A percentile compares a stretch with the other conserved stretches of the same genome.
Conservation (phyloP, 257 asterid genomes). For the Przewalskia tangutica region DNA sequence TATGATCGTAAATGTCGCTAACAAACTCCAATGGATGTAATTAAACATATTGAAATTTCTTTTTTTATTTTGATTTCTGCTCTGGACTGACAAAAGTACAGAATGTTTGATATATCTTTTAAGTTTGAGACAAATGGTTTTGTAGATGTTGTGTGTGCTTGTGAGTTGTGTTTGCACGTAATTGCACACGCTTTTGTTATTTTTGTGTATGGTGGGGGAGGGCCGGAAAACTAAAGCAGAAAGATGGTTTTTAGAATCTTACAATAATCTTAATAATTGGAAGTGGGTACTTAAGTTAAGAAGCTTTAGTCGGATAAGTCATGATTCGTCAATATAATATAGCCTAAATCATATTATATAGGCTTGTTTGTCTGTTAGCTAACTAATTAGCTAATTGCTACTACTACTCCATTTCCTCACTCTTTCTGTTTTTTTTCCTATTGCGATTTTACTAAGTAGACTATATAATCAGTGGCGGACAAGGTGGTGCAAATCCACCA, state of each 20-base stretch:
- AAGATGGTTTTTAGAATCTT: background rate
- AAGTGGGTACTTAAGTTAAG: background rate
- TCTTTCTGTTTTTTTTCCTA: too few species aligned
- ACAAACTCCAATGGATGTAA: conserved; percentile 13
- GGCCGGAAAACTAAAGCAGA: background rate
- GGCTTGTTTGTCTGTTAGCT: background rate
- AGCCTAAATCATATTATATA: background rate
- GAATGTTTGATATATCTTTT: background rate
- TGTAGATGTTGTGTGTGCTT: background rate
- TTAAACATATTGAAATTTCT: conserved; percentile 5
- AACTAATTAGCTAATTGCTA: too few species aligned
- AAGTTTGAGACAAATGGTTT: background rate
- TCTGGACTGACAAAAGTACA: background rate
- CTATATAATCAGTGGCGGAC: too few species aligned
- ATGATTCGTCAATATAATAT: background rate
- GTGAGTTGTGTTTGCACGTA: background rate
- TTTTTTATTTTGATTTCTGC: background rate
- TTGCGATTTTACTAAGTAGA: too few species aligned
- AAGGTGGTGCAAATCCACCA: too few species aligned
- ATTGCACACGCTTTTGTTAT: background rate
- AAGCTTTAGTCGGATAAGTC: background rate
- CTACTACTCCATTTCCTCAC: too few species aligned
- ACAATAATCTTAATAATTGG: background rate
- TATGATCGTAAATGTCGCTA: conserved; percentile 1
- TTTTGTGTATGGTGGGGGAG: background rate